phyloP scores from a whole-genome alignment of 1,284 basidiomycete species.

The Acaromyces ingoldii region DNA sequence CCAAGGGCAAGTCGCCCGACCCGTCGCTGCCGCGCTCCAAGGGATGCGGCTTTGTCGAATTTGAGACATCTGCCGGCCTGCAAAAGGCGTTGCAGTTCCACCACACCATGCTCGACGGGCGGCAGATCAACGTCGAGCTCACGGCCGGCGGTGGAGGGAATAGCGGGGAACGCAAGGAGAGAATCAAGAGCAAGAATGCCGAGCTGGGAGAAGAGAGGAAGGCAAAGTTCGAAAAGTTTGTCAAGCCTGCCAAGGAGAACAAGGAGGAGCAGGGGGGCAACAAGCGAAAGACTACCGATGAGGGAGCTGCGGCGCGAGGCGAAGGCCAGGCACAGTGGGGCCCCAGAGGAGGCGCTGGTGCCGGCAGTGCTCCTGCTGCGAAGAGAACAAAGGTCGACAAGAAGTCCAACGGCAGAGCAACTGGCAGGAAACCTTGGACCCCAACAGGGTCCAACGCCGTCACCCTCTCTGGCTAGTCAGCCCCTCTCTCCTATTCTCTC shows the following conservation, averaged over 20 bases:
- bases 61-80: conserved; percentile 26
- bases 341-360: neutral
- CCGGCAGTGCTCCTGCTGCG: too few relatives aligned
- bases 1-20: conserved; percentile 46
- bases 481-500: too few relatives aligned
- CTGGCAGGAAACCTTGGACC: conserved; percentile 9
- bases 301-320: neutral
- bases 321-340: conserved; percentile 17
- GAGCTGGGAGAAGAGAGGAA: conserved; percentile 41
- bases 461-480: too few relatives aligned
- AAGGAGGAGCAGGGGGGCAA: conserved; percentile 22
- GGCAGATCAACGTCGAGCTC: conserved; percentile 49
- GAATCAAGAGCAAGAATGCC: conserved; percentile 46
- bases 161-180: conserved; percentile 29
- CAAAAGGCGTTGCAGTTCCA: conserved; percentile 48
- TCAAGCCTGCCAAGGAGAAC: conserved; percentile 38
- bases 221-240: conserved; percentile 44
- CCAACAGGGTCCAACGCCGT: too few relatives aligned
- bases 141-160: conserved; percentile 50
- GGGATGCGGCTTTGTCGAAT: conserved; percentile 49
- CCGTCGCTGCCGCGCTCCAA: conserved; percentile 33
- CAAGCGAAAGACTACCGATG: conserved; percentile 4
- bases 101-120: conserved; percentile 43
- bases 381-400: too few relatives aligned
- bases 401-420: neutral